Conservation (phyloP, 2,329 filamentous ascomycete genomes). For the Sclerotiophoma versabilis region DNA sequence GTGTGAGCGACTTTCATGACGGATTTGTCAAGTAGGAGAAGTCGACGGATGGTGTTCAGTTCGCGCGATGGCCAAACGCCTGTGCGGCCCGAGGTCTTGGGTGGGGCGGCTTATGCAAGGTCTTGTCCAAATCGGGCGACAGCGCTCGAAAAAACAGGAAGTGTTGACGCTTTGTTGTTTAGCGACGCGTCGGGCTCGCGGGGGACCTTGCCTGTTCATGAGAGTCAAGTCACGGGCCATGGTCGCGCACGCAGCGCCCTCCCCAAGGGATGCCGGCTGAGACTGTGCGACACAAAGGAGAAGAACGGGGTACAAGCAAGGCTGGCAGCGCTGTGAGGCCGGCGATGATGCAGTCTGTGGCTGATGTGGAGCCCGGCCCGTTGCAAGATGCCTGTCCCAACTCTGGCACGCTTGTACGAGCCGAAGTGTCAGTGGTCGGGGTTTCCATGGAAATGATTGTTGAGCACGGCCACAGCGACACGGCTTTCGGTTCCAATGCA, state of each 20-base stretch:
- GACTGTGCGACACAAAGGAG: constrained; percentile 23
- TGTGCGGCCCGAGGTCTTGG: constrained; percentile 14
- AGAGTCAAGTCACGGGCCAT: not conserved
- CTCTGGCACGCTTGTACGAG: constrained; percentile 10
- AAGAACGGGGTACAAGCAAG: constrained; percentile 18
- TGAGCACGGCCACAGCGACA: constrained; percentile 29
- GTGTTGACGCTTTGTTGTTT: constrained; percentile 16
- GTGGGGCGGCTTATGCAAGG: constrained; percentile 11
- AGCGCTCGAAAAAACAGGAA: constrained; percentile 13
- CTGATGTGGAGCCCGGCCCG: constrained; percentile 37
- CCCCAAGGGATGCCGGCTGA: constrained; percentile 17
- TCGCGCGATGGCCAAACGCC: constrained; percentile 3
- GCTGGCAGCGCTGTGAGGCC: constrained; percentile 23
- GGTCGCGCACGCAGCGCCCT: constrained; percentile 4
- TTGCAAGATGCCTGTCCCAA: constrained; percentile 23
- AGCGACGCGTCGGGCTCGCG: constrained; percentile 16
- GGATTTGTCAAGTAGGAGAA: constrained; percentile 13
- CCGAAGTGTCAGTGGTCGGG: constrained; percentile 30
- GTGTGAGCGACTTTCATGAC: constrained; percentile 1
- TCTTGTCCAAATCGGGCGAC: constrained; percentile 11
- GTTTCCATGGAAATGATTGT: constrained; percentile 33
- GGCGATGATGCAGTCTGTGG: constrained; percentile 24
- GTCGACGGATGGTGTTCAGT: constrained; percentile 15
- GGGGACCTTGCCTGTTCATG: constrained; percentile 3
- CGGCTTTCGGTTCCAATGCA: constrained; percentile 13